These are phyloP conservation scores for Tagetes patula DNA, from an alignment of 129 eudicot genomes.

Conservation along the genomic window DNA sequence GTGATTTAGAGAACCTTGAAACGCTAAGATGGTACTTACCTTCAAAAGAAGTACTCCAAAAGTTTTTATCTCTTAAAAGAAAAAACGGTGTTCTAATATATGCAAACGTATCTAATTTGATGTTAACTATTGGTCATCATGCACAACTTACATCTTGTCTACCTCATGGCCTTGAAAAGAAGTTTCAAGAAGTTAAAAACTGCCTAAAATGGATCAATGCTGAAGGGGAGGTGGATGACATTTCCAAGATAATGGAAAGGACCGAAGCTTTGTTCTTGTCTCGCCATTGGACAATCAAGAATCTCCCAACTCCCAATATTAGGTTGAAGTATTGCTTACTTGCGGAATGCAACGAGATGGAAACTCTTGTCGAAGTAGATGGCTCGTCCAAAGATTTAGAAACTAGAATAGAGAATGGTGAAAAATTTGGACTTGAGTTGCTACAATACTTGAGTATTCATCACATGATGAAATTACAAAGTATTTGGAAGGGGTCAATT, in stretches of 20 bases:
- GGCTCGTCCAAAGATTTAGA: not conserved
- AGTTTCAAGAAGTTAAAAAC: conserved; percentile 6
- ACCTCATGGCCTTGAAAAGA: conserved; percentile 17
- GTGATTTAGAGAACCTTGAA: not conserved
- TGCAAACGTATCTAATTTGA: conserved; percentile 1
- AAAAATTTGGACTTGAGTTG: not conserved
- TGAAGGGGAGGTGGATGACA: conserved; percentile 2
- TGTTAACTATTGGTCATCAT: conserved; percentile 23
- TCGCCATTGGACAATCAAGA: conserved; percentile 13
- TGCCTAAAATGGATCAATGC: conserved; percentile 32
- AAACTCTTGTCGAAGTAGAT: conserved; percentile 4
- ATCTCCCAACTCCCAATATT: conserved; percentile 1
- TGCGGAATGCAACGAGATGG: conserved; percentile 16
- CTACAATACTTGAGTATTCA: conserved; percentile 24
- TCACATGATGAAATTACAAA: conserved; percentile 17
- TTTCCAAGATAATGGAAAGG: conserved; percentile 3
- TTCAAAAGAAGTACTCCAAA: not conserved
- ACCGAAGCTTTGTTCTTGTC: conserved; percentile 10
- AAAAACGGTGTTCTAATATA: not conserved
- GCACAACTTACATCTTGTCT: conserved; percentile 21
- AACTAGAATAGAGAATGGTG: not conserved
- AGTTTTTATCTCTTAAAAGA: not conserved
- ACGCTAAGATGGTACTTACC: conserved; percentile 22
- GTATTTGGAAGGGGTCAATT: conserved; percentile 21
- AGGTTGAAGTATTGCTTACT: conserved; percentile 20